Evolutionary conservation across 306 rosid genomes (phyloP).

Genomic region (Dalbergia oliveri): DNA sequence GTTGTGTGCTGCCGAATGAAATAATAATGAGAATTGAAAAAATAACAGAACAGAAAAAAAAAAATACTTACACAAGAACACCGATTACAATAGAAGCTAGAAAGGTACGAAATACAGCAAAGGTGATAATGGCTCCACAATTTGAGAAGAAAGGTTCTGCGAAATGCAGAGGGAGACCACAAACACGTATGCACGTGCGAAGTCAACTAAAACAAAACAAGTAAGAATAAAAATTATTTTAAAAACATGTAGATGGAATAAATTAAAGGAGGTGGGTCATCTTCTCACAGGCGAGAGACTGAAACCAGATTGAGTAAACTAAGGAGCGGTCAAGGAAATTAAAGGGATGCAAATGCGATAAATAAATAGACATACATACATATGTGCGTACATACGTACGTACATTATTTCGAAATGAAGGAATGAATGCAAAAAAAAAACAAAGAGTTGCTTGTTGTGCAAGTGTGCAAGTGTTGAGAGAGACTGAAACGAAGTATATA

Average conservation of each 20-base stretch:
- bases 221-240: neutral
- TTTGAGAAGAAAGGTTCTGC: conserved; percentile 87
- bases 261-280: neutral
- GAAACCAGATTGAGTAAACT: conserved; percentile 89
- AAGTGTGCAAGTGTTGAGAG: neutral
- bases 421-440: neutral
- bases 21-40: neutral
- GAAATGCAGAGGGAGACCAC: conserved; percentile 35
- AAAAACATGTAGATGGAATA: neutral
- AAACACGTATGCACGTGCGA: neutral
- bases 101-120: conserved; percentile 79
- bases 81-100: conserved; percentile 80
- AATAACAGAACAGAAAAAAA: neutral
- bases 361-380: neutral
- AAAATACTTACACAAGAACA: conserved; percentile 65
- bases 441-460: too few species aligned
- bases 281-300: conserved; percentile 83
- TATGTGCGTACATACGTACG: too few species aligned
- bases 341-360: neutral
- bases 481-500: conserved; percentile 48
- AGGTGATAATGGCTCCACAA: conserved; percentile 86
- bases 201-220: neutral
- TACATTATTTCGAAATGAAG: neutral
- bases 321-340: conserved; percentile 57
- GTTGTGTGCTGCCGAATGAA: neutral